A percentile compares a stretch with the other conserved stretches of the same genome.
phyloP scores from a whole-genome alignment of 176 grass and related monocot species.

The Musa schizocarpa region DNA sequence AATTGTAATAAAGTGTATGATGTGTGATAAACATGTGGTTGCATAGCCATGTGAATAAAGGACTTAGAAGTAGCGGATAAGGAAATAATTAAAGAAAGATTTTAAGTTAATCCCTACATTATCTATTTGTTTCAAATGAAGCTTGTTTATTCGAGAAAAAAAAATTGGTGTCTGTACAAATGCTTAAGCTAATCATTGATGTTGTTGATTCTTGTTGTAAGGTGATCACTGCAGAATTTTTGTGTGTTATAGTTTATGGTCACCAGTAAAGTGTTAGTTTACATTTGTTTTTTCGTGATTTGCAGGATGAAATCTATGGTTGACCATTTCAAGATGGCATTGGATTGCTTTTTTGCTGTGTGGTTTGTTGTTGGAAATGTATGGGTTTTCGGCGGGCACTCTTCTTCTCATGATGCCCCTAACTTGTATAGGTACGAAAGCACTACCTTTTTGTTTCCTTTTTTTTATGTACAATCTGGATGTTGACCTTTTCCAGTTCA shows the following conservation, averaged over 20 bases:
- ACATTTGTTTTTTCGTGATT: constrained; percentile 1
- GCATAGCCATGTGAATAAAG: too few species aligned
- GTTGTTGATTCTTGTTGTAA: too few species aligned
- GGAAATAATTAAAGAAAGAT: neutral
- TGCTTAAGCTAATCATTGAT: neutral
- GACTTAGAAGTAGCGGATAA: too few species aligned
- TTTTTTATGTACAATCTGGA: constrained; percentile 12
- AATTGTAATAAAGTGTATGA: too few species aligned
- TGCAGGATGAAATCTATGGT: constrained; percentile 68
- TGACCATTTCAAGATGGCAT: constrained; percentile 63
- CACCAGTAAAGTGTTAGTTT: too few species aligned
- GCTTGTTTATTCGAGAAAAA: neutral
- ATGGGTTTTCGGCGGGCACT: constrained; percentile 74
- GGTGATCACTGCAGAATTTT: neutral
- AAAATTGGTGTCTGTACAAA: neutral
- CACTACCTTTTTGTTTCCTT: neutral
- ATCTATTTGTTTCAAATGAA: neutral
- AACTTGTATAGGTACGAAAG: constrained; percentile 65
- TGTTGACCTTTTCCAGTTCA: neutral
- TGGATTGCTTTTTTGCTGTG: constrained; percentile 90
- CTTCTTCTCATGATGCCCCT: constrained; percentile 57
- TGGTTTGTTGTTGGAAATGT: constrained; percentile 99
- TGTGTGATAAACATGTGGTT: too few species aligned
- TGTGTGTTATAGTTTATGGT: neutral
- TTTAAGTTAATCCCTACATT: neutral